phyloP scores from a whole-genome alignment of 2,329 filamentous ascomycete species.

The Curvularia sp. region DNA sequence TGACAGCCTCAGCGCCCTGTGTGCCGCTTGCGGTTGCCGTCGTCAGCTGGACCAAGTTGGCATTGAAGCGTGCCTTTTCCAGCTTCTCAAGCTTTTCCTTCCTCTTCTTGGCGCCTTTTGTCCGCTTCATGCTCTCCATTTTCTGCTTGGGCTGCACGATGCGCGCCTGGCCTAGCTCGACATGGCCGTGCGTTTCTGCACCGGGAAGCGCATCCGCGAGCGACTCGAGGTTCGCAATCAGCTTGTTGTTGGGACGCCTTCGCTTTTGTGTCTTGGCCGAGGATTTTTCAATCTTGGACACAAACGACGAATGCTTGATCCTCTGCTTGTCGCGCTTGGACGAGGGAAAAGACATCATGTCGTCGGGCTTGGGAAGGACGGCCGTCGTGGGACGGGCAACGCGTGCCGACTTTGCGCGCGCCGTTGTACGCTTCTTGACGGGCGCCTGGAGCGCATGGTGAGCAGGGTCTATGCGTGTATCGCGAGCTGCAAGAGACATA shows the following conservation, averaged over 20 bases:
- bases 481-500: constrained; percentile 7
- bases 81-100: constrained; percentile 80
- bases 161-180: constrained; percentile 62
- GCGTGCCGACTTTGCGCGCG: constrained; percentile 45
- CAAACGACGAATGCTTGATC: constrained; percentile 81
- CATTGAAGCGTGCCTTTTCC: constrained; percentile 84
- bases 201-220: constrained; percentile 83
- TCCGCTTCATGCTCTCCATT: constrained; percentile 66
- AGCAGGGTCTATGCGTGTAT: neutral
- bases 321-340: constrained; percentile 83
- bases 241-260: constrained; percentile 76
- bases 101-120: constrained; percentile 77
- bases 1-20: constrained; percentile 27
- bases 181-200: constrained; percentile 35
- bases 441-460: constrained; percentile 38
- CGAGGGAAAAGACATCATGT: constrained; percentile 64
- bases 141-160: constrained; percentile 61
- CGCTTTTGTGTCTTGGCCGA: constrained; percentile 65
- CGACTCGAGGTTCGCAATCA: constrained; percentile 75
- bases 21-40: constrained; percentile 16
- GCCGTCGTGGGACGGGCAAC: constrained; percentile 31
- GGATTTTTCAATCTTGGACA: constrained; percentile 76
- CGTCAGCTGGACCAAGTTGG: constrained; percentile 81
- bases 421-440: constrained; percentile 48
- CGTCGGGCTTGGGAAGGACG: constrained; percentile 33